Conservation (phyloP, 495 filamentous ascomycete species). For the Lasiosphaeriaceae sp. region DNA sequence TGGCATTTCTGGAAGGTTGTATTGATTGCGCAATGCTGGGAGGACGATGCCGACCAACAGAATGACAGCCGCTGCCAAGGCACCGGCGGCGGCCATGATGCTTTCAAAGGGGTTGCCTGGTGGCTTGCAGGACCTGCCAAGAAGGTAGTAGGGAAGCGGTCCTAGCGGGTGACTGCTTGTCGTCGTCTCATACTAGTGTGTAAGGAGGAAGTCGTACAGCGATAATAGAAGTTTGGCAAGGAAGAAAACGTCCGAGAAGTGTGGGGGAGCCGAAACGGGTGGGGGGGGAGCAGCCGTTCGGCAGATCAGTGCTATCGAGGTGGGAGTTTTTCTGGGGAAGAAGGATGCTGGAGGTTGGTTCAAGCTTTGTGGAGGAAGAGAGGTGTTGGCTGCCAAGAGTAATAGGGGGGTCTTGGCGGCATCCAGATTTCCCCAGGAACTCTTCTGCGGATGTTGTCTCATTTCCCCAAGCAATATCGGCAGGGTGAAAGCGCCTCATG, state of each 20-base stretch:
- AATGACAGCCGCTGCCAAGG: background rate
- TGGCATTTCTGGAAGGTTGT: conserved; percentile 11
- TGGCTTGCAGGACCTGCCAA: background rate
- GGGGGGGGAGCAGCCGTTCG: background rate
- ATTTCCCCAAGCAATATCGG: background rate
- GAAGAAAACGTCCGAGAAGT: background rate
- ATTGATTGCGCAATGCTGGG: background rate
- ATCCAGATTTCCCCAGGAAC: background rate
- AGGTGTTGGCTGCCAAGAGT: background rate
- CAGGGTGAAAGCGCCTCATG: background rate
- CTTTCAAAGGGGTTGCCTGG: background rate
- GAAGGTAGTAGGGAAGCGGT: background rate
- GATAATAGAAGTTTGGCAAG: background rate
- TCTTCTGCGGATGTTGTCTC: background rate
- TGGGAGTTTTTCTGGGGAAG: background rate
- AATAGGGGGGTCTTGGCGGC: conserved; percentile 2
- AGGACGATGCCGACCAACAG: background rate
- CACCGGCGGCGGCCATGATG: too few species aligned
- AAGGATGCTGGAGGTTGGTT: background rate
- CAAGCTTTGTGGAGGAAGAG: conserved; percentile 7
- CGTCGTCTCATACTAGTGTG: background rate
- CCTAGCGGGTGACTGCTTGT: background rate
- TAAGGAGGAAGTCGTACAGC: background rate
- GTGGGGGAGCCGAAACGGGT: background rate
- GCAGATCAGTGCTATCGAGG: background rate